phyloP scores from a whole-genome alignment of 2,329 filamentous ascomycete species.

The Dothideomycetidae sp. region DNA sequence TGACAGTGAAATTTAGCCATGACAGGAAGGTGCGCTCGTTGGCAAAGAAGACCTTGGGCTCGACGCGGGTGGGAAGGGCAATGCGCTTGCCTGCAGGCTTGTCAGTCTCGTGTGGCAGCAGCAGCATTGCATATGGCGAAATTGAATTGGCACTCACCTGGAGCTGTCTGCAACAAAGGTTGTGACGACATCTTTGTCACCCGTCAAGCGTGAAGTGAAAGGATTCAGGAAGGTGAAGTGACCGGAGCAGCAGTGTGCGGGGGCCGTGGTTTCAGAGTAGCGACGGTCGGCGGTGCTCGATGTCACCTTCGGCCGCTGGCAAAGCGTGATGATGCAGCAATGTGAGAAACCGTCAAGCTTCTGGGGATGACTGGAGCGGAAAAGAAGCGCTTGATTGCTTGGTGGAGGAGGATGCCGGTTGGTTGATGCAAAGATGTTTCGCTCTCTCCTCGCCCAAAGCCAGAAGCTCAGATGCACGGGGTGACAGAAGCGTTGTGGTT shows the following conservation, averaged over 20 bases:
- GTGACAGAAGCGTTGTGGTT: no score
- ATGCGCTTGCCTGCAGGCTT: slow-evolving; percentile 73
- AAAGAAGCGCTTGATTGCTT: no score
- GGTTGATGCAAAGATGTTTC: no score
- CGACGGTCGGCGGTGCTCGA: neutral
- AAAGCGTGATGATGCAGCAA: no score
- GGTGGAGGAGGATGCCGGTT: no score
- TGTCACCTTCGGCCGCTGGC: no score
- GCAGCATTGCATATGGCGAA: neutral
- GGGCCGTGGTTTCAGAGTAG: neutral
- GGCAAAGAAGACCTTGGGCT: slow-evolving; percentile 99
- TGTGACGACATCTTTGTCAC: slow-evolving; percentile 79
- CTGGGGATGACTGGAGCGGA: no score
- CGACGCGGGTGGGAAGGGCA: slow-evolving; percentile 90
- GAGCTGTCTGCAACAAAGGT: slow-evolving; percentile 86
- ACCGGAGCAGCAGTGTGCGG: neutral
- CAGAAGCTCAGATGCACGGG: no score
- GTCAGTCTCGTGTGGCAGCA: neutral
- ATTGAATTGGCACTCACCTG: slow-evolving; percentile 46
- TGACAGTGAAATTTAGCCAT: slow-evolving; percentile 99
- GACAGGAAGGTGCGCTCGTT: slow-evolving; percentile 98
- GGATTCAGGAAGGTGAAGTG: neutral
- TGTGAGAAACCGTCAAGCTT: no score
- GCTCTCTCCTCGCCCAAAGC: no score
- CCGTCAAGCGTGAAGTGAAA: slow-evolving; percentile 4